These are phyloP conservation scores for Aspergillus nidulans DNA, from an alignment of 495 filamentous ascomycete species.

Conservation along the genomic window DNA sequence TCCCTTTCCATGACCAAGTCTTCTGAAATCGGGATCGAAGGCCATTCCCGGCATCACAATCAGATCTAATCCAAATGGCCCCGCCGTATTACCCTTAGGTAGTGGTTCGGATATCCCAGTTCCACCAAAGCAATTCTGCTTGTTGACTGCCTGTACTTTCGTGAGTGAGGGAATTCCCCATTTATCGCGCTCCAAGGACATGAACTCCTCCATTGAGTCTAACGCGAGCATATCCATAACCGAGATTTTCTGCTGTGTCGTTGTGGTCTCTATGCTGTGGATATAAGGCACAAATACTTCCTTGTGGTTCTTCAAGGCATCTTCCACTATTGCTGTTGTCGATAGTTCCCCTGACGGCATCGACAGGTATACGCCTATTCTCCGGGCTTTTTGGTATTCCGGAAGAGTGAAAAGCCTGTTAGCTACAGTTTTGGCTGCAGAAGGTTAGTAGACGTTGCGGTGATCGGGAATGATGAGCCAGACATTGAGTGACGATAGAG, in stretches of 20 bases:
- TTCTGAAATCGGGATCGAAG: slow-evolving; percentile 70
- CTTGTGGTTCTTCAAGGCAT: slow-evolving; percentile 75
- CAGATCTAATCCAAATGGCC: slow-evolving; percentile 64
- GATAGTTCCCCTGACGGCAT: slow-evolving; percentile 85
- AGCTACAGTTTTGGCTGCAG: slow-evolving; percentile 54
- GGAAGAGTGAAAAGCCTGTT: slow-evolving; percentile 55
- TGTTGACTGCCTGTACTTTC: slow-evolving; percentile 51
- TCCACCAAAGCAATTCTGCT: slow-evolving; percentile 66
- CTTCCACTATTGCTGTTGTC: slow-evolving; percentile 71
- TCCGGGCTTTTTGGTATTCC: slow-evolving; percentile 65
- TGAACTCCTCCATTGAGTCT: slow-evolving; percentile 66
- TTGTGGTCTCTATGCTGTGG: slow-evolving; percentile 50
- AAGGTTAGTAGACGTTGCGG: slow-evolving; percentile 15
- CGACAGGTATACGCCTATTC: slow-evolving; percentile 83
- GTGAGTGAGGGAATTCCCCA: slow-evolving; percentile 91
- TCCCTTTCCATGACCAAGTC: slow-evolving; percentile 92
- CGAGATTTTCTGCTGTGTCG: slow-evolving; percentile 43
- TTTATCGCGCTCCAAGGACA: slow-evolving; percentile 65
- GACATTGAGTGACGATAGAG: slow-evolving; percentile 64
- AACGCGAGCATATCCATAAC: slow-evolving; percentile 94
- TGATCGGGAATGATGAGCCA: not conserved
- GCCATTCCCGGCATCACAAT: slow-evolving; percentile 93
- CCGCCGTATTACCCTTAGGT: slow-evolving; percentile 22
- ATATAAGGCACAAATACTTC: slow-evolving; percentile 89
- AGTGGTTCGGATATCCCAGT: slow-evolving; percentile 23